These are phyloP conservation scores for Sonneratia alba DNA, from an alignment of 345 rosid species.

Conservation along the genomic window DNA sequence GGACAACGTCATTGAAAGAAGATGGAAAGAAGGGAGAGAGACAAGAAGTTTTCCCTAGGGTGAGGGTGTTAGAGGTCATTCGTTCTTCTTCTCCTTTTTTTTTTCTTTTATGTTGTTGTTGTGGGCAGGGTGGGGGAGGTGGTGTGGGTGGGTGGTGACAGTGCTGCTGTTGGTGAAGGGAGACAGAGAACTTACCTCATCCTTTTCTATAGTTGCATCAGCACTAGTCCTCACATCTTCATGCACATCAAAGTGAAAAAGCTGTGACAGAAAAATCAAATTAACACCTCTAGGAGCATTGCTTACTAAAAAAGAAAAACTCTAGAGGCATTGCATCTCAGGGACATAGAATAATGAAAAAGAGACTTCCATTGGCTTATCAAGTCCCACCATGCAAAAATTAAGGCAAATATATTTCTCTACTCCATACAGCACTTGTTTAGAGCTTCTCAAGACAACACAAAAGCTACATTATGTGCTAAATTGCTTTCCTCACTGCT, in stretches of 20 bases:
- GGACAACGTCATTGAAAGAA: not conserved
- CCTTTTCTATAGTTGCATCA: constrained; percentile 96
- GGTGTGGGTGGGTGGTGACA: too few relatives aligned
- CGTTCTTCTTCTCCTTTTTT: too few relatives aligned
- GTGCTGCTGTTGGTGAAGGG: not conserved
- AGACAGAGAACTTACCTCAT: constrained; percentile 44
- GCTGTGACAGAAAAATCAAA: constrained; percentile 26
- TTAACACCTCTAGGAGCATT: not conserved
- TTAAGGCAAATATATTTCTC: not conserved
- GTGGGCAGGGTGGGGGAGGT: too few relatives aligned
- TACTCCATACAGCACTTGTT: not conserved
- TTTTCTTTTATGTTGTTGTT: too few relatives aligned
- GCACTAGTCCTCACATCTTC: constrained; percentile 95
- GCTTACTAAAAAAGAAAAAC: too few relatives aligned
- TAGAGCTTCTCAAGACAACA: not conserved
- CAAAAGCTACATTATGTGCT: not conserved
- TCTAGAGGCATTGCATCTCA: not conserved
- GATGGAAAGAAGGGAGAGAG: not conserved
- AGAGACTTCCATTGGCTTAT: not conserved
- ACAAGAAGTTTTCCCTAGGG: not conserved
- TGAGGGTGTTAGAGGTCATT: not conserved
- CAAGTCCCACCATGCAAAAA: not conserved
- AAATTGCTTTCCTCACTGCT: not conserved
- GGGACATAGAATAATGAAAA: not conserved
- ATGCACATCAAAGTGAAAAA: constrained; percentile 97